phyloP scores from a whole-genome alignment of 192 early-diverging fungal species.

The Tieghemiomyces parasiticus region DNA sequence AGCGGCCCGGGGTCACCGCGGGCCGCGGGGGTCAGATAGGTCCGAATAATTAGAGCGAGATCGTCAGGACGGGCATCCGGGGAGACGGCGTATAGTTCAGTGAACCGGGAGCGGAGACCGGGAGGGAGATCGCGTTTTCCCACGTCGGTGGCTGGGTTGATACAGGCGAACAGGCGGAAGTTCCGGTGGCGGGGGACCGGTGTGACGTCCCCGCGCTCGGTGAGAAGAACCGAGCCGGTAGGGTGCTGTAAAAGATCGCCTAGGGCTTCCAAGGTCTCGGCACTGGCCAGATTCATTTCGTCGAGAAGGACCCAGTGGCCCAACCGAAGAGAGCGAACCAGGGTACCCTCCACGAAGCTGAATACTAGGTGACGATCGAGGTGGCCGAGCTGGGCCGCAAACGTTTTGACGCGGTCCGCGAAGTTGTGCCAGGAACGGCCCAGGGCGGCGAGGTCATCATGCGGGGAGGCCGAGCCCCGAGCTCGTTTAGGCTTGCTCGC shows the following conservation, averaged over 20 bases:
- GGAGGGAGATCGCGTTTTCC: slow-evolving; percentile 92
- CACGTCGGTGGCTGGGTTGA: slow-evolving; percentile 98
- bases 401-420: slow-evolving; percentile 36
- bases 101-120: slow-evolving; percentile 81
- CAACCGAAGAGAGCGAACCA: slow-evolving; percentile 73
- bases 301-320: slow-evolving; percentile 97
- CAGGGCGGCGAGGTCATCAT: slow-evolving; percentile 17
- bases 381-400: slow-evolving; percentile 63
- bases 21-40: slow-evolving; percentile 45
- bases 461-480: not conserved
- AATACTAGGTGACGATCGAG: slow-evolving; percentile 66
- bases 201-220: slow-evolving; percentile 83
- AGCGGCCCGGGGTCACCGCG: too few species aligned
- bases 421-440: slow-evolving; percentile 64
- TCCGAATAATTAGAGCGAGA: slow-evolving; percentile 60
- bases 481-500: not conserved
- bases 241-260: slow-evolving; percentile 74
- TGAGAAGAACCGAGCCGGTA: slow-evolving; percentile 64
- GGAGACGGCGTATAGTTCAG: slow-evolving; percentile 88
- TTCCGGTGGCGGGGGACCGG: slow-evolving; percentile 75
- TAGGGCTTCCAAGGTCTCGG: slow-evolving; percentile 91
- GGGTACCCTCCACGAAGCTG: slow-evolving; percentile 83
- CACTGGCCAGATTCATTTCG: slow-evolving; percentile 91
- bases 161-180: slow-evolving; percentile 95
- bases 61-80: slow-evolving; percentile 74